Conservation (phyloP, 352 stramenopile species). For the Phytophthora citricola region DNA sequence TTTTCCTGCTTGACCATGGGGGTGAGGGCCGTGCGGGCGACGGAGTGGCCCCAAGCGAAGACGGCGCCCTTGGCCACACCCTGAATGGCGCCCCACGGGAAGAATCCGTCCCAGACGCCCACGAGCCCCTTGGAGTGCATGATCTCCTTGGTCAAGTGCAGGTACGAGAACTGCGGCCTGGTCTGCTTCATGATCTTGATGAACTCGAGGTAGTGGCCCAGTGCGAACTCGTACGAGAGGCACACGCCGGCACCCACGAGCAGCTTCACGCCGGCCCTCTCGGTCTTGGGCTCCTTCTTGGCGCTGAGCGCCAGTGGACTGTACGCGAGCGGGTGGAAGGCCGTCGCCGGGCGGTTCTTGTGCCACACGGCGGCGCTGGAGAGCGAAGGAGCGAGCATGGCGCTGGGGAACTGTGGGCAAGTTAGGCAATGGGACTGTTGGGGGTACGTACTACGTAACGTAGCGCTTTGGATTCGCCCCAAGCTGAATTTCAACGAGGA, state of each 20-base stretch:
- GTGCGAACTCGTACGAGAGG: constrained; percentile 87
- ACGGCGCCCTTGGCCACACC: constrained; percentile 91
- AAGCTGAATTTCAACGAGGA: constrained; percentile 24
- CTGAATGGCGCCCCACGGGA: constrained; percentile 93
- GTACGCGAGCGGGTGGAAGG: constrained; percentile 30
- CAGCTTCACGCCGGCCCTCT: constrained; percentile 81
- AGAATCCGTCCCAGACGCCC: constrained; percentile 94
- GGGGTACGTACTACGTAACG: constrained; percentile 15
- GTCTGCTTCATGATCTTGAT: constrained; percentile 96
- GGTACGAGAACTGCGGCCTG: constrained; percentile 81
- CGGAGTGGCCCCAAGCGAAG: constrained; percentile 90
- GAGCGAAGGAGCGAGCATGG: constrained; percentile 28
- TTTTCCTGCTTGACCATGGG: constrained; percentile 64
- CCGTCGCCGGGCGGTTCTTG: constrained; percentile 7
- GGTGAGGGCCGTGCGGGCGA: constrained; percentile 62
- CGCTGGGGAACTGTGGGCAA: constrained; percentile 4
- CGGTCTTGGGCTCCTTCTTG: constrained; percentile 37
- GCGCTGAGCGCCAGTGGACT: constrained; percentile 27
- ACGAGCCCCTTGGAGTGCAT: constrained; percentile 88
- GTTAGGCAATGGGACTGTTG: constrained; percentile 25
- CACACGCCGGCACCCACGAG: constrained; percentile 87
- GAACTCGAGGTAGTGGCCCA: constrained; percentile 94
- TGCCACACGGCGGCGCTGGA: constrained; percentile 15
- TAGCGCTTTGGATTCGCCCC: constrained; percentile 26
- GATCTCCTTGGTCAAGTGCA: constrained; percentile 81